These are phyloP conservation scores for Thinopyrum obtusiflorum DNA, from an alignment of 202 grass and related monocot species.

Conservation along the genomic window DNA sequence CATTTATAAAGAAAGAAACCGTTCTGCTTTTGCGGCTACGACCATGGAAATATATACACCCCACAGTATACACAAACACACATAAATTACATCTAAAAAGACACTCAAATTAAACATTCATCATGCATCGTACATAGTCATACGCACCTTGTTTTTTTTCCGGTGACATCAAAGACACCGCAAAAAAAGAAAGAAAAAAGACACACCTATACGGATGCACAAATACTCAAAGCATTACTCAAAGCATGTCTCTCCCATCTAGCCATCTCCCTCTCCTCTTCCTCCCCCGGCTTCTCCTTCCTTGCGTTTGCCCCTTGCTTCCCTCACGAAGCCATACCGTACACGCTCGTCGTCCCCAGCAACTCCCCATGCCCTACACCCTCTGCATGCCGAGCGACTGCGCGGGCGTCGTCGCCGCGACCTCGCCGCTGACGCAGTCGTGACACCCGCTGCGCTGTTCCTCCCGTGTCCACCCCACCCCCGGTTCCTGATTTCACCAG, in stretches of 20 bases:
- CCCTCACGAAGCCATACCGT: background rate
- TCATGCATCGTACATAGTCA: too few relatives aligned
- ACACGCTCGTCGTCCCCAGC: background rate
- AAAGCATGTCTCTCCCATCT: background rate
- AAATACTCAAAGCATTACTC: background rate
- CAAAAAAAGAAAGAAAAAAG: too few relatives aligned
- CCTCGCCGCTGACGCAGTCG: background rate
- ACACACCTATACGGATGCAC: background rate
- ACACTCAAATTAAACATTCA: too few relatives aligned
- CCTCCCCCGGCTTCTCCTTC: background rate
- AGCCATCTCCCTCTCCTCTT: background rate
- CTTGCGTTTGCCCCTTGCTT: background rate
- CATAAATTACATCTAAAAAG: too few relatives aligned
- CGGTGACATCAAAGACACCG: too few relatives aligned
- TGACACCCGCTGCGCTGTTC: background rate
- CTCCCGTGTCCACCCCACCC: background rate
- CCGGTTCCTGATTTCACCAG: constrained; percentile 36
- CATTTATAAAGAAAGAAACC: too few relatives aligned
- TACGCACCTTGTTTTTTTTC: too few relatives aligned
- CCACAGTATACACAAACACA: too few relatives aligned
- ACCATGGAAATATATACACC: too few relatives aligned
- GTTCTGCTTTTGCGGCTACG: too few relatives aligned
- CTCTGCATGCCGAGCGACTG: background rate
- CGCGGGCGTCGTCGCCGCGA: background rate
- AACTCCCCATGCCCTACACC: constrained; percentile 5